These are phyloP conservation scores for Coemansia sp. DNA, from an alignment of 192 early-diverging fungal genomes.

Conservation along the genomic window DNA sequence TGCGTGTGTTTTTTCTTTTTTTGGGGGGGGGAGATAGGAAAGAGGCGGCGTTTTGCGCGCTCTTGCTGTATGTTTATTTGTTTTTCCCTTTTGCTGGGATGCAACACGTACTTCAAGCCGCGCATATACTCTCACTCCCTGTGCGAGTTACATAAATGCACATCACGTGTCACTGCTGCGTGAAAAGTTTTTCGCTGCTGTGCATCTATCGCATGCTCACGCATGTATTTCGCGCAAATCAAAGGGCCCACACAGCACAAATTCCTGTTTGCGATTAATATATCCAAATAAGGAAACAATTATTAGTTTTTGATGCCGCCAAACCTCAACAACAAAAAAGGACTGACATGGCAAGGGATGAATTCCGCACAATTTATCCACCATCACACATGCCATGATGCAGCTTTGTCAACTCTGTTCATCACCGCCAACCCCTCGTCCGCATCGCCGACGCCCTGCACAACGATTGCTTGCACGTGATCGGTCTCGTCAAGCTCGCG, in stretches of 20 bases:
- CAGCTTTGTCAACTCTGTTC: constrained; percentile 93
- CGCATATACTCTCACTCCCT: not conserved
- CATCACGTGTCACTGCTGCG: not conserved
- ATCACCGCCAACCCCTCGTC: constrained; percentile 94
- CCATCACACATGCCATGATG: constrained; percentile 53
- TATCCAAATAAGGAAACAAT: constrained; percentile 1
- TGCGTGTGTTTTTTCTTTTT: not conserved
- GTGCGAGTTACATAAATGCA: not conserved
- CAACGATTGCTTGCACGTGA: constrained; percentile 73
- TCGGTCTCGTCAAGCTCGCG: constrained; percentile 70
- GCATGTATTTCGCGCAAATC: no score
- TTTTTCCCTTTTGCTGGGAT: not conserved
- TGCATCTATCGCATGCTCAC: no score
- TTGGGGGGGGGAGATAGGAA: not conserved
- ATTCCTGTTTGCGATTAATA: not conserved
- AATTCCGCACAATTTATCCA: no score
- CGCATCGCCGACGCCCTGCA: constrained; percentile 86
- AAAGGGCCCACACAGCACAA: no score
- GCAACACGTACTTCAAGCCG: not conserved
- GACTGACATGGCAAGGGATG: no score
- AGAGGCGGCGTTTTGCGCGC: no score
- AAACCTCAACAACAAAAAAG: no score
- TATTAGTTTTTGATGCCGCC: not conserved
- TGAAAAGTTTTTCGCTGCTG: not conserved
- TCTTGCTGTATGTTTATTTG: not conserved